Evolutionary conservation across 129 eudicot species (phyloP).

Genomic region (Arctium minus): DNA sequence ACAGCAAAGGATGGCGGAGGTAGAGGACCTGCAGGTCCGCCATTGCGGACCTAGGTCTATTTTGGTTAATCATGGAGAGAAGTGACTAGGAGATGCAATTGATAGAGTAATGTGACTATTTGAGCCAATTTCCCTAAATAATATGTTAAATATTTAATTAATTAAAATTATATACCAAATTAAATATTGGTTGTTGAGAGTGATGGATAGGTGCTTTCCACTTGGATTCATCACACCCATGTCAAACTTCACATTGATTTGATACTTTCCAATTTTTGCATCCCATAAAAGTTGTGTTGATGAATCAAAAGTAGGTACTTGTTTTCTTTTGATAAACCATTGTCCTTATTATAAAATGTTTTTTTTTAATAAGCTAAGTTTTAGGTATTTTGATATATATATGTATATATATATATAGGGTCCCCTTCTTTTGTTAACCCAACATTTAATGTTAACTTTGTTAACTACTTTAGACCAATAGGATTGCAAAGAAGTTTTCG

Average conservation of each 20-base stretch:
- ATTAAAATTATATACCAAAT: background rate
- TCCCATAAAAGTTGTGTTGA: conserved; percentile 12
- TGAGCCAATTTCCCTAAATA: no score
- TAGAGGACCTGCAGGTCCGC: no score
- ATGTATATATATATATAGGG: no score
- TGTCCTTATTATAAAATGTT: background rate
- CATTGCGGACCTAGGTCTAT: no score
- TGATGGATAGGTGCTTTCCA: conserved; percentile 34
- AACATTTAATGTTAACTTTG: no score
- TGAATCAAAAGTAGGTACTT: conserved; percentile 28
- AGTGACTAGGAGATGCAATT: no score
- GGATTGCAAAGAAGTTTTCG: no score
- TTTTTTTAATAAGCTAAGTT: background rate
- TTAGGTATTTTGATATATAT: background rate
- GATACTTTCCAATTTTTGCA: conserved; percentile 14
- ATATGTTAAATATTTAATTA: background rate
- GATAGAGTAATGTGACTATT: no score
- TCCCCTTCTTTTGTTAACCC: no score
- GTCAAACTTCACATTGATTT: conserved; percentile 24
- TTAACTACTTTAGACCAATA: no score
- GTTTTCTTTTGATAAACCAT: conserved; percentile 13
- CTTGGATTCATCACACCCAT: conserved; percentile 24
- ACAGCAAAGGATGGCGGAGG: no score
- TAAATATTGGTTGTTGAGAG: background rate
- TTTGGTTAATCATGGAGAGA: no score